Conservation (phyloP, 176 grass and related monocot species). For the Eleusine indica region DNA sequence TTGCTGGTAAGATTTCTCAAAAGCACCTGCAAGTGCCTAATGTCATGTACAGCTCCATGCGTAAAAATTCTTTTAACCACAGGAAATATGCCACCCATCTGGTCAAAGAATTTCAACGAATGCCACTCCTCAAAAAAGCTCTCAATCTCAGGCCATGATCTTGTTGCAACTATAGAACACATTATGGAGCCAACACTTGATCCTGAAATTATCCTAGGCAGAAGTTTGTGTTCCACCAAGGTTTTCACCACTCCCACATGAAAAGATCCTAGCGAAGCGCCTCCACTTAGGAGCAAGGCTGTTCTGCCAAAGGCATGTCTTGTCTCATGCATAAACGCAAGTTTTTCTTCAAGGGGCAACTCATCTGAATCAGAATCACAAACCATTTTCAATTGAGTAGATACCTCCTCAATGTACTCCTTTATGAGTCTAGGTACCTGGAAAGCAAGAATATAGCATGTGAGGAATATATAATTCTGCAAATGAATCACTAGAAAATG, state of each 20-base stretch:
- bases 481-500: conserved; percentile 71
- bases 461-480: conserved; percentile 60
- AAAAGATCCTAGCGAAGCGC: conserved; percentile 89
- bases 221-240: conserved; percentile 82
- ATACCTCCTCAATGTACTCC: conserved; percentile 96
- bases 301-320: conserved; percentile 95
- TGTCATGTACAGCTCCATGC: conserved; percentile 89
- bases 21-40: conserved; percentile 87
- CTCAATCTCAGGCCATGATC: conserved; percentile 87
- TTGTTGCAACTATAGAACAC: conserved; percentile 83
- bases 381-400: conserved; percentile 85
- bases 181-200: conserved; percentile 95
- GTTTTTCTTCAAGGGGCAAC: conserved; percentile 84
- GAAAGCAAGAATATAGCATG: conserved; percentile 32
- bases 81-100: conserved; percentile 81
- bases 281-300: conserved; percentile 84
- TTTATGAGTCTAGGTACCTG: conserved; percentile 94
- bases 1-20: conserved; percentile 89
- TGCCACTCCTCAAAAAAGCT: conserved; percentile 88
- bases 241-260: conserved; percentile 96
- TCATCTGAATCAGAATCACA: conserved; percentile 87
- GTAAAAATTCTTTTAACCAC: conserved; percentile 80
- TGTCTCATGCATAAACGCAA: conserved; percentile 96
- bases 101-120: conserved; percentile 81
- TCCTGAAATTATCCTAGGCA: conserved; percentile 91